A percentile compares a stretch with the other conserved stretches of the same genome.
Conservation (phyloP, 768 basidiomycete species). For the Suillus spraguei region DNA sequence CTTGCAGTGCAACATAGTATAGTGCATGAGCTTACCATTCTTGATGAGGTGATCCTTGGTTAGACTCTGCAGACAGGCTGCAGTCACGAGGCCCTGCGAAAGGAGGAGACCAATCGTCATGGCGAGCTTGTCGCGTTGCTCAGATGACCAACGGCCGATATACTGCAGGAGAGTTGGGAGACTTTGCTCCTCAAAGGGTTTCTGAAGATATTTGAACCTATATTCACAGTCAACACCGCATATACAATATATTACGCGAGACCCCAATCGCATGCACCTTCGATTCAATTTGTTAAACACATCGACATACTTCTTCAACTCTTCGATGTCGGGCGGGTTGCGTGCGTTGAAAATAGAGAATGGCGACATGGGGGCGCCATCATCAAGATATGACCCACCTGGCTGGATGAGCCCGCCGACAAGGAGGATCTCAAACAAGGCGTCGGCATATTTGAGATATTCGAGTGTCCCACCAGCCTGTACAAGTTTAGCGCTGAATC, state of each 20-base stretch:
- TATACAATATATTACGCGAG: slow-evolving; percentile 8
- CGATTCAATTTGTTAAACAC: slow-evolving; percentile 96
- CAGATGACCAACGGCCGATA: slow-evolving; percentile 78
- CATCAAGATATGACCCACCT: slow-evolving; percentile 89
- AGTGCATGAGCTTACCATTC: slow-evolving; percentile 61
- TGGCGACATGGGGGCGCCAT: slow-evolving; percentile 80
- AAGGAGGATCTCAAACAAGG: slow-evolving; percentile 94
- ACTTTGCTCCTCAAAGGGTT: slow-evolving; percentile 86
- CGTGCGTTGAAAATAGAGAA: slow-evolving; percentile 87
- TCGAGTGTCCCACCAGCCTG: slow-evolving; percentile 94
- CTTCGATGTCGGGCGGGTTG: slow-evolving; percentile 76
- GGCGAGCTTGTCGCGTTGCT: slow-evolving; percentile 82
- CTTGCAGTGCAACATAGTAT: not conserved
- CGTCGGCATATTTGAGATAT: slow-evolving; percentile 95
- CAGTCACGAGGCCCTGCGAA: slow-evolving; percentile 79
- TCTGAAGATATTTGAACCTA: slow-evolving; percentile 99
- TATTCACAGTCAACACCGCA: slow-evolving; percentile 13
- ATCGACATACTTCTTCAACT: slow-evolving; percentile 92
- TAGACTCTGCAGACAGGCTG: slow-evolving; percentile 77
- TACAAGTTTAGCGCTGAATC: slow-evolving; percentile 79
- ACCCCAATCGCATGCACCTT: slow-evolving; percentile 52
- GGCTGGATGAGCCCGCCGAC: slow-evolving; percentile 97
- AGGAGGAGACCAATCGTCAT: slow-evolving; percentile 81
- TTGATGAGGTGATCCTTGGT: slow-evolving; percentile 96
- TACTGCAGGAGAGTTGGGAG: slow-evolving; percentile 88